A percentile compares a stretch with the other conserved stretches of the same genome.
Evolutionary conservation across 495 filamentous ascomycete species (phyloP).

Genomic region (Trichoderma virens): DNA sequence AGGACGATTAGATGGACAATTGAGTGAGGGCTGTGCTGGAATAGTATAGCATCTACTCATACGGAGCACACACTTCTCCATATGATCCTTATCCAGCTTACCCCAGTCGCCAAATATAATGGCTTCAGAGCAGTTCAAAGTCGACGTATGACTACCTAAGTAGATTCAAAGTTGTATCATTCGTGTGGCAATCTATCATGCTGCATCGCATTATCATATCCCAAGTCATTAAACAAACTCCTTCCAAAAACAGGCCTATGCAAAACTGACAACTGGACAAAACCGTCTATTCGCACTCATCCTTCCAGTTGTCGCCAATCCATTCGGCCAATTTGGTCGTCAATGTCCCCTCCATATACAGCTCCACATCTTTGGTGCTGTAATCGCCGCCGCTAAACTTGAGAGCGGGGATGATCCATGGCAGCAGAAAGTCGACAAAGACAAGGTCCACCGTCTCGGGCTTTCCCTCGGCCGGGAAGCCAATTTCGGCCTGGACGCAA

Average conservation of each 20-base stretch:
- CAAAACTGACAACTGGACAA: not conserved
- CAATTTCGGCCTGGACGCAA: slow-evolving; percentile 61
- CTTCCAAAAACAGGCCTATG: not conserved
- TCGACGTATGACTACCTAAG: not conserved
- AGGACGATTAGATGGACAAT: too few species aligned
- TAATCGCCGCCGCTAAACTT: slow-evolving; percentile 58
- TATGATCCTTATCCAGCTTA: too few species aligned
- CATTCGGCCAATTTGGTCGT: slow-evolving; percentile 69
- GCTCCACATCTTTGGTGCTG: slow-evolving; percentile 46
- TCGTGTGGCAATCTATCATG: not conserved
- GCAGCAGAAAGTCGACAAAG: slow-evolving; percentile 85
- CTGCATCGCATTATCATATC: not conserved
- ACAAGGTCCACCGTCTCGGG: slow-evolving; percentile 77
- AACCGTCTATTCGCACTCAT: slow-evolving; percentile 32
- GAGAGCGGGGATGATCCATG: slow-evolving; percentile 66
- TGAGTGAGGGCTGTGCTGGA: not conserved
- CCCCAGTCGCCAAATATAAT: too few species aligned
- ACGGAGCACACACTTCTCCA: too few species aligned
- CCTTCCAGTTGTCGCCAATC: slow-evolving; percentile 72
- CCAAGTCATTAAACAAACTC: not conserved
- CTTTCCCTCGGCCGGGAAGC: slow-evolving; percentile 38
- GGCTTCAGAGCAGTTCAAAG: not conserved
- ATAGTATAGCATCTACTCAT: too few species aligned
- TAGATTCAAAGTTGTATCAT: not conserved
- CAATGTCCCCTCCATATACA: slow-evolving; percentile 62